Conservation (phyloP, 140 eudicot genomes). For the Oenanthe javanica region DNA sequence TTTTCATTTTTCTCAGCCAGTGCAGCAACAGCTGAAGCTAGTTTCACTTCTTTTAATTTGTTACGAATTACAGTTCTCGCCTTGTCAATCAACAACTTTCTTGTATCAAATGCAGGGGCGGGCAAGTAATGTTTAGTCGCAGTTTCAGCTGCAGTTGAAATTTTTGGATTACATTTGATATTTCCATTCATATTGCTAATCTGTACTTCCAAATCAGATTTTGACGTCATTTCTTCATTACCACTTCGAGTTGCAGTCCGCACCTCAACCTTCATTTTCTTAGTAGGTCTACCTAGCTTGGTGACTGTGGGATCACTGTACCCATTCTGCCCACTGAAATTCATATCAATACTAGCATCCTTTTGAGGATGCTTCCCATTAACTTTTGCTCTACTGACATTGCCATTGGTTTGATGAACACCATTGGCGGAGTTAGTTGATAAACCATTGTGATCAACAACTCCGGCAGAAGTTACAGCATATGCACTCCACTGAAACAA, state of each 20-base stretch:
- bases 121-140: conserved; percentile 28
- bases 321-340: conserved; percentile 21
- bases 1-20: conserved; percentile 36
- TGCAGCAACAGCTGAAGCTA: conserved; percentile 38
- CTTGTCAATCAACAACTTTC: conserved; percentile 62
- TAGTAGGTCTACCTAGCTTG: conserved; percentile 65
- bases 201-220: conserved; percentile 27
- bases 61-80: conserved; percentile 56
- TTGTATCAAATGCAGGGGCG: conserved; percentile 59
- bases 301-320: conserved; percentile 22
- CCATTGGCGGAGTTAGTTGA: conserved; percentile 28
- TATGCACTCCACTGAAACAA: conserved; percentile 53
- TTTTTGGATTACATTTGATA: conserved; percentile 18
- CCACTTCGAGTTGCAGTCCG: conserved; percentile 23
- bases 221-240: conserved; percentile 30
- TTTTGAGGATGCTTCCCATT: conserved; percentile 22
- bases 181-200: conserved; percentile 19
- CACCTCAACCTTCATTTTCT: conserved; percentile 53
- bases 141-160: conserved; percentile 19
- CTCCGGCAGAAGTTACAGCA: conserved; percentile 37
- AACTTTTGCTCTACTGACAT: conserved; percentile 21
- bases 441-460: conserved; percentile 43
- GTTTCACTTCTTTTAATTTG: conserved; percentile 60
- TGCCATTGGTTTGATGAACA: conserved; percentile 31
- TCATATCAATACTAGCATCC: conserved; percentile 21